Base-by-base conservation (phyloP, 1,284 basidiomycete species). In the Wallemia ichthyophaga region DNA sequence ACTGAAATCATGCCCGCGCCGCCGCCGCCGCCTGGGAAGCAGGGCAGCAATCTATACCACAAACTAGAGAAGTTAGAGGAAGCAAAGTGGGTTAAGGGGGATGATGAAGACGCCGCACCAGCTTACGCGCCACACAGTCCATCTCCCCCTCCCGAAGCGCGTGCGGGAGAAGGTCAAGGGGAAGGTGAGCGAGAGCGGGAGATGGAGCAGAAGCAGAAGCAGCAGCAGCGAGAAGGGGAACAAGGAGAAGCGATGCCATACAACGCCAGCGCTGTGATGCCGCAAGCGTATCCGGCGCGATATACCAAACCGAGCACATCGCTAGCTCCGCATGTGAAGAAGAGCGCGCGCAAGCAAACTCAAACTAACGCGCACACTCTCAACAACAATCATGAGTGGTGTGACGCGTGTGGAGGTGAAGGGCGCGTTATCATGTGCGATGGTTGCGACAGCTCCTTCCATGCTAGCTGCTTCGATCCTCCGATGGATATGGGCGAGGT, bases 401-500 rank as follows among this genome's bases (percentile, higher is more conserved):
- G 91, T 69, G 91, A 88, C 58, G 78, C 85, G 1, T 96, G 92
- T 71, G 78, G 81, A 26, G 74, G 75, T 15, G 72, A 73, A 58
- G 76, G 76, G 26, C 84, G 89, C 60, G 74, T 91, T 61, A 77
- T 92, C 9, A 96, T 95, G 69, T 99, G 92, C 70, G 92, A 98
- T 68, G 89, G 91, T 15, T 99, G 94, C 68, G 86, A 92, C 27
- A 76, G 84, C 63, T 87, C 88, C 24, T 99, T 95, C 70, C 92
- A 99, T 71, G 80, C 96, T 62, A 81, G 82, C 76, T 99, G 92
- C 70, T 78, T 98, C 65, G 85, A 95, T 68, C 92, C 92, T 53
- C 92, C 92, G 24, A 78, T 95, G 71, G 84, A 91, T 64, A 75
- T 81, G 59, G 76, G 83, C 64, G 88, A n/a, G n/a, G n/a, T n/a